These are phyloP conservation scores for Agaricus blazei DNA, from an alignment of 768 basidiomycete species.

Conservation along the genomic window DNA sequence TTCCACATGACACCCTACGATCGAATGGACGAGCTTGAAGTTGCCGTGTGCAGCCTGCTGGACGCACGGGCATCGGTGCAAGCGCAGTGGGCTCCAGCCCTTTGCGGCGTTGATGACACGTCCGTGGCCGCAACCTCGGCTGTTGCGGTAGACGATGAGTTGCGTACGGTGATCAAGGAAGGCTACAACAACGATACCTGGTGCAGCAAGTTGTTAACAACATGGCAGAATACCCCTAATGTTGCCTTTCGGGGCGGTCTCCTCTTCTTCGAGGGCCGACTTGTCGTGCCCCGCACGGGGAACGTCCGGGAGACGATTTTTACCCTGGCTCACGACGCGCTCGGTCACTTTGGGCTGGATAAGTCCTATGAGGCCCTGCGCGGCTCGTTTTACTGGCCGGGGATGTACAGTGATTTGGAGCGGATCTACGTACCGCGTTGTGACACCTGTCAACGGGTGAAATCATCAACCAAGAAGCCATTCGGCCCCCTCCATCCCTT, in stretches of 20 bases:
- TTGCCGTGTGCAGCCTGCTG: not conserved
- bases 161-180: not conserved
- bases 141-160: not conserved
- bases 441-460: constrained; percentile 31
- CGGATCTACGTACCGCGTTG: constrained; percentile 27
- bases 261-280: constrained; percentile 16
- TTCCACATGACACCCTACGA: not conserved
- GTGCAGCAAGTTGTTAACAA: not conserved
- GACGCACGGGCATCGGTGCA: too few species aligned
- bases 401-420: constrained; percentile 29
- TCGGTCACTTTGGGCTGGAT: constrained; percentile 30
- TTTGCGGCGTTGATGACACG: too few species aligned
- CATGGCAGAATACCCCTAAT: not conserved
- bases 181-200: not conserved
- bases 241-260: constrained; percentile 13
- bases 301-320: constrained; percentile 19
- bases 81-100: too few species aligned
- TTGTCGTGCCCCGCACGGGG: constrained; percentile 18
- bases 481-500: constrained; percentile 27
- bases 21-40: not conserved
- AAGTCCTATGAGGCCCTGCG: constrained; percentile 22
- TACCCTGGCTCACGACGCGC: constrained; percentile 22
- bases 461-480: constrained; percentile 20
- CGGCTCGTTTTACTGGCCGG: constrained; percentile 26
- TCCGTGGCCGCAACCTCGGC: not conserved